Conservation (phyloP, 2,329 filamentous ascomycete genomes). For the Acrocalymma vagum region DNA sequence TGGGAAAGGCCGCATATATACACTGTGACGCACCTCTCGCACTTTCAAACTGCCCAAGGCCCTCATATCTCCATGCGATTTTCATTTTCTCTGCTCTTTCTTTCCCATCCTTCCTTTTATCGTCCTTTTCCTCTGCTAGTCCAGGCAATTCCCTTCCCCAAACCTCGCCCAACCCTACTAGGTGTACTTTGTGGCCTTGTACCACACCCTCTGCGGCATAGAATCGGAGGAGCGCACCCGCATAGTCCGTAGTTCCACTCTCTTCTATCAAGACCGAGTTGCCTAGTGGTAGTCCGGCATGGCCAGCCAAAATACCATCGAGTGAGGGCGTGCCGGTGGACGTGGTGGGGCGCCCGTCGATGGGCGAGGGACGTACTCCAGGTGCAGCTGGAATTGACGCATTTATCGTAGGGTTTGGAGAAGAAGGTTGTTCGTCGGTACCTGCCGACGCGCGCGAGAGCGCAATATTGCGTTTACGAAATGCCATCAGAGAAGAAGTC, state of each 20-base stretch:
- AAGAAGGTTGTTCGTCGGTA: constrained; percentile 19
- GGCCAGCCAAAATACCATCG: constrained; percentile 84
- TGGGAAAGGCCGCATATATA: constrained; percentile 27
- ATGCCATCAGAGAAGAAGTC: no score
- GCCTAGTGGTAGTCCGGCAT: constrained; percentile 84
- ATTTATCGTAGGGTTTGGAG: constrained; percentile 19
- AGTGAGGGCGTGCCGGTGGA: constrained; percentile 90
- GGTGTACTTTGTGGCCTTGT: constrained; percentile 88
- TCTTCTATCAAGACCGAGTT: constrained; percentile 85
- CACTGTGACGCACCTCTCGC: constrained; percentile 68
- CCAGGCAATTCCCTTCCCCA: constrained; percentile 90
- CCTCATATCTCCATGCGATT: constrained; percentile 98
- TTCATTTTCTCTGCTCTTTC: constrained; percentile 78
- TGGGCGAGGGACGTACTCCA: constrained; percentile 81
- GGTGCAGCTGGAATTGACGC: constrained; percentile 19
- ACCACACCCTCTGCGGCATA: constrained; percentile 93
- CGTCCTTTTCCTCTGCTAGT: constrained; percentile 59
- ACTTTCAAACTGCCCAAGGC: constrained; percentile 74
- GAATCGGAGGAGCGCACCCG: constrained; percentile 82
- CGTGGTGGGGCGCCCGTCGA: constrained; percentile 86
- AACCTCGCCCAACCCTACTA: constrained; percentile 78
- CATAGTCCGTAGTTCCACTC: constrained; percentile 92
- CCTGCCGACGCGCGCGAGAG: constrained; percentile 52
- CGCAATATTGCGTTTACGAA: constrained; percentile 72
- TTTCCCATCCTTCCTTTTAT: constrained; percentile 32